A percentile compares a stretch with the other conserved stretches of the same genome.
Evolutionary conservation across 1,284 basidiomycete species (phyloP).

Genomic region (Gymnopus androsaceus): DNA sequence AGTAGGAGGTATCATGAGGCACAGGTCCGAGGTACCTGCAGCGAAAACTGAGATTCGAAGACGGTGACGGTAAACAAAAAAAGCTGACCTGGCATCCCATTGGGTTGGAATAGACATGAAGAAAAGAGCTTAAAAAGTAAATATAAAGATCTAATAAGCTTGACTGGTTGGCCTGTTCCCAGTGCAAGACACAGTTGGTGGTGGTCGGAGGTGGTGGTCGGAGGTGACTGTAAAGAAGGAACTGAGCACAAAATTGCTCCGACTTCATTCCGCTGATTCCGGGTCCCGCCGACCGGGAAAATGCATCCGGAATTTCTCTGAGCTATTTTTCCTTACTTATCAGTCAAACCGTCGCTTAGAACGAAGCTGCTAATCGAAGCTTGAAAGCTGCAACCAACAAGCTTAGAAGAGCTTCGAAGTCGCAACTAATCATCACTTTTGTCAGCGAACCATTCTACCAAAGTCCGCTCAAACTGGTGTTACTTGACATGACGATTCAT

Average conservation of each 20-base stretch:
- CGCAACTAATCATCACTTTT: no score
- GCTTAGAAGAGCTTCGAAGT: no score
- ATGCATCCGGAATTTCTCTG: background rate
- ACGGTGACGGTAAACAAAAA: conserved; percentile 14
- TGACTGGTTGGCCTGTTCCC: conserved; percentile 33
- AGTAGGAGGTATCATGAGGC: conserved; percentile 73
- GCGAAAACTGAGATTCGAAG: conserved; percentile 13
- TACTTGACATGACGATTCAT: background rate
- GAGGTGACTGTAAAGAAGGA: conserved; percentile 9
- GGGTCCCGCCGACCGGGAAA: background rate
- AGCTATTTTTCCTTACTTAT: background rate
- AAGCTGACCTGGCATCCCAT: conserved; percentile 69
- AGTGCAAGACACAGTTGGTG: no score
- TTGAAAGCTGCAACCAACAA: no score
- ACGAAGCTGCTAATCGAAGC: no score
- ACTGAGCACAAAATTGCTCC: background rate
- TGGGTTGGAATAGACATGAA: conserved; percentile 36
- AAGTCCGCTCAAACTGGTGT: no score
- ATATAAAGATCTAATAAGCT: conserved; percentile 19
- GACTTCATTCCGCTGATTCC: background rate
- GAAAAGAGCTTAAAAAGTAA: conserved; percentile 20
- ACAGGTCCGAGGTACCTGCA: conserved; percentile 67
- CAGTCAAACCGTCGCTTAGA: no score
- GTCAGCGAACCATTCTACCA: no score
- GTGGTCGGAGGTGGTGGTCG: background rate